Percentiles rank a stretch among this genome's conserved stretches.
These are phyloP conservation scores for Flaveria bidentis DNA, from an alignment of 129 eudicot species.

Conservation along the genomic window DNA sequence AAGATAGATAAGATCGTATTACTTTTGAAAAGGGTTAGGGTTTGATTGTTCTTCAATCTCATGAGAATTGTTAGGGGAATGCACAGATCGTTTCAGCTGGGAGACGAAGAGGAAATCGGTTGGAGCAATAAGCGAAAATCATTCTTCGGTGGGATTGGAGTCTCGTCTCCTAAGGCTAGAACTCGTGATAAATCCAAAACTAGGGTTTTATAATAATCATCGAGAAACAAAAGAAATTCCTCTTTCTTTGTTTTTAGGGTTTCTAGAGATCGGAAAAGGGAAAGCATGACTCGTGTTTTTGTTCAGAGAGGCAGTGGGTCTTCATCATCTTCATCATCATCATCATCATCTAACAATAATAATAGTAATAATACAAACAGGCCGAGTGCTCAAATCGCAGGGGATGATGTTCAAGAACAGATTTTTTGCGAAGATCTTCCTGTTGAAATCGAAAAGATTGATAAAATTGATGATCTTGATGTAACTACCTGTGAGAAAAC, in stretches of 20 bases:
- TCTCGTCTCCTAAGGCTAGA: slow-evolving; percentile 84
- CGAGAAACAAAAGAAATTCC: not conserved
- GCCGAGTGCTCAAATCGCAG: slow-evolving; percentile 39
- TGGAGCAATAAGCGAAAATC: slow-evolving; percentile 49
- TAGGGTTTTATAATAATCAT: slow-evolving; percentile 44
- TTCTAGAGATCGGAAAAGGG: slow-evolving; percentile 8
- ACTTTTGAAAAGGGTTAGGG: slow-evolving; percentile 35
- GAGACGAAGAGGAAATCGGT: slow-evolving; percentile 53
- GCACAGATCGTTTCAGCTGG: slow-evolving; percentile 70
- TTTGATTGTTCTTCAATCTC: slow-evolving; percentile 63
- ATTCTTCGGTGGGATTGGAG: slow-evolving; percentile 66
- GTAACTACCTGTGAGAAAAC: slow-evolving; percentile 36
- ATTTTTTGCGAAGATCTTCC: slow-evolving; percentile 52
- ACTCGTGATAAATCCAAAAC: slow-evolving; percentile 76
- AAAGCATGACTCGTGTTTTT: slow-evolving; percentile 77
- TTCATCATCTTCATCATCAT: slow-evolving; percentile 41
- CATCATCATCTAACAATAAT: slow-evolving; percentile 34
- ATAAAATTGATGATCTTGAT: slow-evolving; percentile 32
- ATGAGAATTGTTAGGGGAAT: slow-evolving; percentile 99
- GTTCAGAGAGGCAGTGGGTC: slow-evolving; percentile 82
- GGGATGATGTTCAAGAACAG: slow-evolving; percentile 57
- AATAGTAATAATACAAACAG: slow-evolving; percentile 46
- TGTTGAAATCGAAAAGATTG: slow-evolving; percentile 32
- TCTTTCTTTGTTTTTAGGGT: slow-evolving; percentile 28
- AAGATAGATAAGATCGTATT: slow-evolving; percentile 31